phyloP scores from a whole-genome alignment of 768 basidiomycete genomes.

The Lactarius trivialis region DNA sequence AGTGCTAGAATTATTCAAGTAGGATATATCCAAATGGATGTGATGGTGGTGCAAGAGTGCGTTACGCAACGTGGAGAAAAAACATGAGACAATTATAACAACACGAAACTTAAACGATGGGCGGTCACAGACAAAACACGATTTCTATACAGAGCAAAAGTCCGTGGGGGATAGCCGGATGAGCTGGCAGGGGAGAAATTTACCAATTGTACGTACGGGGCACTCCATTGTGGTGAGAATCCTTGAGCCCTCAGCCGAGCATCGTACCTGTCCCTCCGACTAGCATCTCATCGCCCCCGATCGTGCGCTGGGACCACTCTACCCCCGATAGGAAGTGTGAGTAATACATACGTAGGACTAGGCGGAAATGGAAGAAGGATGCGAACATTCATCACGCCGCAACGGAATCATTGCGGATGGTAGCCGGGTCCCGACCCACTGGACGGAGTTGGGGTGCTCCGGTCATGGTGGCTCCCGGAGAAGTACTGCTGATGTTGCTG shows the following conservation, averaged over 20 bases:
- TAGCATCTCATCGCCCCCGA: slow-evolving; percentile 19
- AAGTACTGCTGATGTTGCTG: slow-evolving; percentile 18
- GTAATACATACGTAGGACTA: slow-evolving; percentile 16
- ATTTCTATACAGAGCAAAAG: slow-evolving; percentile 19
- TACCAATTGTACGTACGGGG: slow-evolving; percentile 17
- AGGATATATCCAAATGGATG: slow-evolving; percentile 21
- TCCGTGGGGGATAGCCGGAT: slow-evolving; percentile 15
- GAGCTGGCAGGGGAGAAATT: slow-evolving; percentile 6
- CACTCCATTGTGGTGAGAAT: slow-evolving; percentile 16
- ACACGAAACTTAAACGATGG: slow-evolving; percentile 15
- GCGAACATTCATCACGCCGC: slow-evolving; percentile 16
- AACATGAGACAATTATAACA: slow-evolving; percentile 12
- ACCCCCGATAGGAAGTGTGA: slow-evolving; percentile 17
- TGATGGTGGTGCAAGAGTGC: slow-evolving; percentile 19
- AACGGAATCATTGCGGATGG: slow-evolving; percentile 28
- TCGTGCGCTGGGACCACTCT: slow-evolving; percentile 17
- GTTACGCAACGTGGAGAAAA: slow-evolving; percentile 8
- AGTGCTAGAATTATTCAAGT: slow-evolving; percentile 23
- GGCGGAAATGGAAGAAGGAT: slow-evolving; percentile 18
- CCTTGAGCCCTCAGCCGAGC: slow-evolving; percentile 11
- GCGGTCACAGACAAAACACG: slow-evolving; percentile 12
- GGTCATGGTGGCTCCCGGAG: slow-evolving; percentile 15
- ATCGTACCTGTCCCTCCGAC: slow-evolving; percentile 17
- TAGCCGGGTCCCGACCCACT: slow-evolving; percentile 31
- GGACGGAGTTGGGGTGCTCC: slow-evolving; percentile 27